Conservation (phyloP, 164 flowering plant species). For the Euptelea pleiosperma region DNA sequence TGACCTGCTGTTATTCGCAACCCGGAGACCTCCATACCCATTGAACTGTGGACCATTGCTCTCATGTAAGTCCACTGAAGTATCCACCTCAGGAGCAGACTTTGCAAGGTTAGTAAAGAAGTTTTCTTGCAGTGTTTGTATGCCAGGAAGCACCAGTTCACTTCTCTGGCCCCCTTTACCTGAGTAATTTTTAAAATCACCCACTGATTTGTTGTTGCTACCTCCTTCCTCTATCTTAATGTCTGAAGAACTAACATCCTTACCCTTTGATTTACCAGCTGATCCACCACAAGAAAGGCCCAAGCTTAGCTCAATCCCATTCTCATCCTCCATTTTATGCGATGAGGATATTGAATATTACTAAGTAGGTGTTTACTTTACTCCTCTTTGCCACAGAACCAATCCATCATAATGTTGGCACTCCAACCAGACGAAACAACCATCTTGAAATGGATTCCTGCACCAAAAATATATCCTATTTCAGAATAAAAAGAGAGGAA, state of each 20-base stretch:
- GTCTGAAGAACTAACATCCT: constrained; percentile 46
- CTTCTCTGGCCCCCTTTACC: constrained; percentile 30
- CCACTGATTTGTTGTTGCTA: constrained; percentile 38
- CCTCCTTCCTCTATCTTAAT: constrained; percentile 49
- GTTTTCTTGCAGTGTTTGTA: constrained; percentile 36
- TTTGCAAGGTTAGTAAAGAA: constrained; percentile 57
- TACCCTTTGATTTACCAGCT: constrained; percentile 51
- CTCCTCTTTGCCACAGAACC: no score
- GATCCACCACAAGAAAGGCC: constrained; percentile 71
- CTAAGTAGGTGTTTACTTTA: no score
- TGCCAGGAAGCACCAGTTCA: constrained; percentile 30
- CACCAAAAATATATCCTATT: no score
- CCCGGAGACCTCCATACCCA: constrained; percentile 41
- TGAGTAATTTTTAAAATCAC: constrained; percentile 55
- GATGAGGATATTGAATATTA: no score
- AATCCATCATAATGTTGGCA: no score
- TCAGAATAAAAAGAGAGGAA: no score
- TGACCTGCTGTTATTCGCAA: constrained; percentile 29
- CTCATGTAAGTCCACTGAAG: constrained; percentile 37
- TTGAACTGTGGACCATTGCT: constrained; percentile 11
- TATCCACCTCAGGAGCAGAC: constrained; percentile 34
- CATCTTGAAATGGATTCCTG: no score
- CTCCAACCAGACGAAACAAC: no score
- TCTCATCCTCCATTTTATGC: constrained; percentile 72
- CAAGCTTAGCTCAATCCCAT: constrained; percentile 83